Percentiles rank a stretch among this genome's conserved stretches.
Conservation (phyloP, 371 early-diverging fungal species). For the Zychaea mexicana region DNA sequence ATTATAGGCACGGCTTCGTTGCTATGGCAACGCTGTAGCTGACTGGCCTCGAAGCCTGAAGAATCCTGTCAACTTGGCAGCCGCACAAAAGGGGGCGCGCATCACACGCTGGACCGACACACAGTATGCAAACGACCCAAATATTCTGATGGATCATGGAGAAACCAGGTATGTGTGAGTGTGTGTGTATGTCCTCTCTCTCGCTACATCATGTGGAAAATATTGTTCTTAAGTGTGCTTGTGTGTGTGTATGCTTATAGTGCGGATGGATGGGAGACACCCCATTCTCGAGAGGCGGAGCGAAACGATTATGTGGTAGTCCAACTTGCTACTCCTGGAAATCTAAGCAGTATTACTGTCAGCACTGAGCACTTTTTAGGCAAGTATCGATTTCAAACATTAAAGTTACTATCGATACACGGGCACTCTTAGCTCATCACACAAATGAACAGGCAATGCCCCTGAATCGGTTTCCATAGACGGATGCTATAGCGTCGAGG, state of each 20-base stretch:
- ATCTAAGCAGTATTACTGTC: conserved; percentile 62
- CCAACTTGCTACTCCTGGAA: conserved; percentile 66
- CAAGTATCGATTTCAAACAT: too few species aligned
- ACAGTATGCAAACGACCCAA: conserved; percentile 66
- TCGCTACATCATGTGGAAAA: not conserved
- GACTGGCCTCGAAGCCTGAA: conserved; percentile 37
- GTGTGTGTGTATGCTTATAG: conserved; percentile 19
- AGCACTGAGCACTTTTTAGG: conserved; percentile 81
- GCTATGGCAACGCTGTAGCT: conserved; percentile 71
- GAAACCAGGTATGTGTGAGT: conserved; percentile 23
- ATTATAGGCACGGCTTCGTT: conserved; percentile 76
- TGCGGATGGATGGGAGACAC: conserved; percentile 76
- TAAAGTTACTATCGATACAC: too few species aligned
- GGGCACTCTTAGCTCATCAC: not conserved
- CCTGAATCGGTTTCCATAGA: conserved; percentile 25
- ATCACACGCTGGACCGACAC: conserved; percentile 72
- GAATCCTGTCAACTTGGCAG: conserved; percentile 71
- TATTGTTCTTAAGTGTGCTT: not conserved
- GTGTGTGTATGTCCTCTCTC: not conserved
- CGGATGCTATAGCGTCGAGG: conserved; percentile 28
- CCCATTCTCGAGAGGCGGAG: conserved; percentile 52
- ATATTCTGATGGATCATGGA: conserved; percentile 66
- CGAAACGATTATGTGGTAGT: conserved; percentile 74
- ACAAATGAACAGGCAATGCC: conserved; percentile 11
- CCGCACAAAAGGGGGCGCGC: conserved; percentile 70